Evolutionary conservation across 495 filamentous ascomycete species (phyloP).

Genomic region (Sordaria brevicollis): DNA sequence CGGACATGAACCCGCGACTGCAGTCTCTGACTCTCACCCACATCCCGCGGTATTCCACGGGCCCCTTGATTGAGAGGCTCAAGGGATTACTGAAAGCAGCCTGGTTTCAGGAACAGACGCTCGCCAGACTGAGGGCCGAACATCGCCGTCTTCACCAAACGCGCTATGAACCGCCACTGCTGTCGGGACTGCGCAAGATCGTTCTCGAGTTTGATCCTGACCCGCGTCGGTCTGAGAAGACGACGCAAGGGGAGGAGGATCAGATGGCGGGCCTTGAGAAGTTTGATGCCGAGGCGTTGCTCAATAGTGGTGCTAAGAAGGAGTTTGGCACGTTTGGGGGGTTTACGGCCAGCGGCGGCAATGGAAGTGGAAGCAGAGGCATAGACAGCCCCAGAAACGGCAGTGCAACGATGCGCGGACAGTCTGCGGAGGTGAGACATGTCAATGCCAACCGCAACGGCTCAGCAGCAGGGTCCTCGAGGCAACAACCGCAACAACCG

Average conservation of each 20-base stretch:
- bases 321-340: conserved; percentile 26
- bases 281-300: conserved; percentile 7
- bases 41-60: conserved; percentile 31
- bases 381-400: too few relatives aligned
- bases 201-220: conserved; percentile 31
- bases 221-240: conserved; percentile 19
- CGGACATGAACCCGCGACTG: conserved; percentile 38
- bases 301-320: conserved; percentile 16
- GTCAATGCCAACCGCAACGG: background rate
- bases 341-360: background rate
- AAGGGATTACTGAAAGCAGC: conserved; percentile 26
- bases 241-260: conserved; percentile 5
- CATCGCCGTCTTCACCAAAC: background rate
- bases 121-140: conserved; percentile 9
- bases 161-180: conserved; percentile 15
- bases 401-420: too few relatives aligned
- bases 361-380: too few relatives aligned
- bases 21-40: conserved; percentile 27
- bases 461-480: background rate
- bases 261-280: conserved; percentile 12
- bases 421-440: background rate
- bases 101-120: conserved; percentile 27
- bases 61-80: conserved; percentile 27
- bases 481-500: background rate
- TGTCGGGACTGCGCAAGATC: conserved; percentile 32